Evolutionary conservation across 768 basidiomycete species (phyloP).

Genomic region (Scleroderma bovista): DNA sequence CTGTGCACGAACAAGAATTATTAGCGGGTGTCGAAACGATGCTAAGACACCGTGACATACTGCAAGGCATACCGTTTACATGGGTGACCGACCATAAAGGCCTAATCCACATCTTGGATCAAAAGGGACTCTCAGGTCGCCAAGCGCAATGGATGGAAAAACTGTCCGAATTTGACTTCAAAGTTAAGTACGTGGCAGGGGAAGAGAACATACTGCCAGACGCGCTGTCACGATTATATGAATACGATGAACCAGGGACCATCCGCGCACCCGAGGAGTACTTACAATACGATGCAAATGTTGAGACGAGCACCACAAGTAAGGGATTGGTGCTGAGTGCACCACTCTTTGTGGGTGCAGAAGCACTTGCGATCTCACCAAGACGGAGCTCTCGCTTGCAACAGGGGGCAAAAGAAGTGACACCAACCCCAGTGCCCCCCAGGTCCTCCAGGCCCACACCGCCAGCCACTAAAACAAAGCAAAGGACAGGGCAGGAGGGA

Average conservation of each 20-base stretch:
- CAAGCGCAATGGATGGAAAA: background rate
- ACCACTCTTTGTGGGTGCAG: background rate
- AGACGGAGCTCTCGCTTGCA: no score
- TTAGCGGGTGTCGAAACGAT: no score
- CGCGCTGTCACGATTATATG: no score
- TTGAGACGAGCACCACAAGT: background rate
- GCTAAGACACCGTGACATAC: no score
- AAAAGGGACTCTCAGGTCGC: background rate
- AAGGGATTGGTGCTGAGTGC: background rate
- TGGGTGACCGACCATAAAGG: background rate
- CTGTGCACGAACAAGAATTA: no score
- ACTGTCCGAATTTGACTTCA: constrained; percentile 25
- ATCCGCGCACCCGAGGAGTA: background rate
- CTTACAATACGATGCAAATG: background rate
- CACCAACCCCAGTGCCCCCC: no score
- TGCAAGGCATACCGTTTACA: no score
- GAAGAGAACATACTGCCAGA: constrained; percentile 3
- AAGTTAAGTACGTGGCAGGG: constrained; percentile 15
- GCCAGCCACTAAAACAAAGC: no score
- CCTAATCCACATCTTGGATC: background rate
- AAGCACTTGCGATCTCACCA: background rate
- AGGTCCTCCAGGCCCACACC: no score
- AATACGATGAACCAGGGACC: constrained; percentile 20
- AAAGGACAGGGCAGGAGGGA: no score
- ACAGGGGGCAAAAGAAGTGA: no score